phyloP scores from a whole-genome alignment of 768 basidiomycete species.

The Lactarius vividus region DNA sequence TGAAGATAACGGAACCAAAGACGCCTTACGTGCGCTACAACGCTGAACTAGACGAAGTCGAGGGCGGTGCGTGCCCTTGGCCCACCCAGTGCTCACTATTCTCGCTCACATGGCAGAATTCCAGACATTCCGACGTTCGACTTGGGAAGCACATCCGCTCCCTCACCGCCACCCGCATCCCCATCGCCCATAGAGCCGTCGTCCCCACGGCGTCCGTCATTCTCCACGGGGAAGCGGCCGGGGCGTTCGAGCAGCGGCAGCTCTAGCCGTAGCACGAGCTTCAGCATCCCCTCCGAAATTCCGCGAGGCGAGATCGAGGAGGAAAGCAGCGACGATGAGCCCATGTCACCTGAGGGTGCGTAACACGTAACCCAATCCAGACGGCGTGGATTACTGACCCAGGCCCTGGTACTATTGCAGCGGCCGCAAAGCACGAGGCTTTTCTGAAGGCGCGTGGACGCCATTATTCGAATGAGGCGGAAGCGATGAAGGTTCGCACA shows the following conservation, averaged over 20 bases:
- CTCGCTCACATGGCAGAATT: background rate
- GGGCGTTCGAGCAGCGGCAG: constrained; percentile 59
- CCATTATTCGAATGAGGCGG: constrained; percentile 89
- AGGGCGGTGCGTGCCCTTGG: constrained; percentile 61
- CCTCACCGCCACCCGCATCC: constrained; percentile 21
- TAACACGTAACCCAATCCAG: constrained; percentile 23
- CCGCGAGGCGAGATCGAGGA: constrained; percentile 58
- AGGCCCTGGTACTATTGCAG: constrained; percentile 39
- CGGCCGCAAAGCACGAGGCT: constrained; percentile 76
- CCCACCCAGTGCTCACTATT: background rate
- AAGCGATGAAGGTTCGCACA: constrained; percentile 79
- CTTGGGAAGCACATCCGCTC: constrained; percentile 43
- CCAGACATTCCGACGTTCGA: constrained; percentile 82
- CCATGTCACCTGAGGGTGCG: constrained; percentile 84
- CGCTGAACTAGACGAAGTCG: constrained; percentile 77
- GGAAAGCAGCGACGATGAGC: constrained; percentile 52
- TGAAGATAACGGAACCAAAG: constrained; percentile 99
- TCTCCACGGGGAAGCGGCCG: constrained; percentile 59
- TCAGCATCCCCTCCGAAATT: constrained; percentile 50
- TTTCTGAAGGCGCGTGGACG: constrained; percentile 78
- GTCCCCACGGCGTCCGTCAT: constrained; percentile 71
- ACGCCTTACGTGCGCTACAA: constrained; percentile 94
- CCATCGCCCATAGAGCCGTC: constrained; percentile 33
- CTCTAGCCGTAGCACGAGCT: constrained; percentile 70
- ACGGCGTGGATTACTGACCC: background rate